Conservation (phyloP, 768 basidiomycete genomes). For the Candolleomyces efflorescens region DNA sequence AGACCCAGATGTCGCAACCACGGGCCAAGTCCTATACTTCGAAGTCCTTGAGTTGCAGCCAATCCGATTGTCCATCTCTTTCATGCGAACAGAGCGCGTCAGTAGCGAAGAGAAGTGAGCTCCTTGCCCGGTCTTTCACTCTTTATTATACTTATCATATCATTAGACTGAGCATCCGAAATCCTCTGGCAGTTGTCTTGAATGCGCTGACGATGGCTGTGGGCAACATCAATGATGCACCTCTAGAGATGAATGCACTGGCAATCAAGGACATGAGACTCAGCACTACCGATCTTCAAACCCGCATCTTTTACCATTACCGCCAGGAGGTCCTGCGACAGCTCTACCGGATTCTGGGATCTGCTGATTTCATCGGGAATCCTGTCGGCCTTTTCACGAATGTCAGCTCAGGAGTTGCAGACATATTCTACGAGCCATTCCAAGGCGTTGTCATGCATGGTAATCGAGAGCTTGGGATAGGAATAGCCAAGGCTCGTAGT, state of each 20-base stretch:
- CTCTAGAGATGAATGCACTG: slow-evolving; percentile 89
- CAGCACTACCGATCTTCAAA: slow-evolving; percentile 78
- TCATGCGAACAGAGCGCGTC: slow-evolving; percentile 94
- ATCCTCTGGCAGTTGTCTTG: slow-evolving; percentile 88
- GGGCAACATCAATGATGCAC: slow-evolving; percentile 95
- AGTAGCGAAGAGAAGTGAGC: slow-evolving; percentile 91
- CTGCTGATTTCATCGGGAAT: slow-evolving; percentile 94
- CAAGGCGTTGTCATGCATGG: slow-evolving; percentile 96
- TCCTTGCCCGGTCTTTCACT: neutral
- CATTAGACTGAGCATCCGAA: slow-evolving; percentile 67
- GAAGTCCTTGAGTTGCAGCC: slow-evolving; percentile 95
- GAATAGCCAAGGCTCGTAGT: slow-evolving; percentile 77
- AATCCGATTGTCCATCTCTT: slow-evolving; percentile 86
- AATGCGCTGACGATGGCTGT: slow-evolving; percentile 96
- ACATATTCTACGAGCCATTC: slow-evolving; percentile 99
- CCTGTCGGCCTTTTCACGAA: slow-evolving; percentile 98
- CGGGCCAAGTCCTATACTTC: slow-evolving; percentile 86
- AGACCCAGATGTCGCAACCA: slow-evolving; percentile 62
- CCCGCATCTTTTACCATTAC: slow-evolving; percentile 87
- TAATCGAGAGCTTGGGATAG: slow-evolving; percentile 89
- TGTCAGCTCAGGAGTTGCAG: slow-evolving; percentile 94
- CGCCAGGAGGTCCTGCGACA: slow-evolving; percentile 91
- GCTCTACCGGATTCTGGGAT: slow-evolving; percentile 95
- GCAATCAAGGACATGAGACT: slow-evolving; percentile 93
- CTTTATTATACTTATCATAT: slow-evolving; percentile 4